Evolutionary conservation across 352 stramenopile species (phyloP), one percentile per base, ranked within the genome.

Genomic region (Stramenopiles sp.): DNA sequence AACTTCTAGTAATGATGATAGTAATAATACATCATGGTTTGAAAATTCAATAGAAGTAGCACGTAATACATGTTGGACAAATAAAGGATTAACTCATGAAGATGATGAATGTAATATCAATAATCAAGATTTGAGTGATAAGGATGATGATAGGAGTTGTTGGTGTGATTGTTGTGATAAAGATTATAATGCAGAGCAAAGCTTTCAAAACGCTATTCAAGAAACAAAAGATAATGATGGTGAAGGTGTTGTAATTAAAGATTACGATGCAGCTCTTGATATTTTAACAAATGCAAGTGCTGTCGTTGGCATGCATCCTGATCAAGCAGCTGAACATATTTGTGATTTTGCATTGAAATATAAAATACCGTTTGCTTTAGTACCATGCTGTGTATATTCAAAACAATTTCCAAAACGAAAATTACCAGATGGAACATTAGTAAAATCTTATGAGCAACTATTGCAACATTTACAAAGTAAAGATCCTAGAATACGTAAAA

Each of bases 351-450:
- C 93, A 1, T 81, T 97, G 31, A 74, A 84, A 73, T 90, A 92
- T 80, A 82, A 89, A 79, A 97, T 97, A 79, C 89, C 93, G 0
- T 98, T 98, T 84, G 93, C 93, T 0, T 85, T 98, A 6, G 93
- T 97, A n/a, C 94, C 94, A 0, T 98, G 94, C 81, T 98, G 93
- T 81, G 93, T 98, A 6, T 97, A 97, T 83, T 88, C 90, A 0
- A 89, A 90, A 31, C 86, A 92, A 79, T 98, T 97, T 86, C 91
- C 90, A 1, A 73, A 88, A 29, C 87, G 87, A 0, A 86, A 84
- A 63, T 77, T 83, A 7, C 80, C 84, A 85, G 27, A 83, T 78
- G 7, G 85, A 86, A 63, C 65, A 33, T 20, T 31, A 13, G 90
- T 95, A 0, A 73, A 87, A 6, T 92, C 88, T 30, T 92, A 92